Evolutionary conservation across 331 rosid species (phyloP).

Genomic region (Ulmus americana): DNA sequence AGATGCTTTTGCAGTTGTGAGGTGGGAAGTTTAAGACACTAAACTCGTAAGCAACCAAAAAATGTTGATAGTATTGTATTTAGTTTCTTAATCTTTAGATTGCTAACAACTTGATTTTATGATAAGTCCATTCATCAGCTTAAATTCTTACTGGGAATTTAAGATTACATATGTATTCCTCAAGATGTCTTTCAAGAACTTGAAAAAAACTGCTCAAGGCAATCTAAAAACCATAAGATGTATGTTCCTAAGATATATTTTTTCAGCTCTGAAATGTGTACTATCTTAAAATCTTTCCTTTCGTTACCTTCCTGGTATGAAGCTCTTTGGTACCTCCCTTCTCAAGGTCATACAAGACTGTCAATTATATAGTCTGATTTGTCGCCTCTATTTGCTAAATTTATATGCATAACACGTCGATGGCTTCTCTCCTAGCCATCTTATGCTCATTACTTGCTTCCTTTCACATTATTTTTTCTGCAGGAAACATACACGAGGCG

Average conservation of each 20-base stretch:
- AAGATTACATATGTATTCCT: background rate
- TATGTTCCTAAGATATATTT: background rate
- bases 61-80: background rate
- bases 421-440: constrained; percentile 10
- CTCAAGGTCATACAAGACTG: constrained; percentile 1
- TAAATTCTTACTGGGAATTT: background rate
- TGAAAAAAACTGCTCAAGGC: background rate
- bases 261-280: background rate
- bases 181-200: background rate
- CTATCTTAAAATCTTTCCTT: background rate
- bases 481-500: constrained; percentile 91
- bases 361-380: constrained; percentile 10
- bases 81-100: background rate
- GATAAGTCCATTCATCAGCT: background rate
- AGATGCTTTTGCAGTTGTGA: background rate
- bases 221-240: background rate
- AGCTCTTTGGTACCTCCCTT: background rate
- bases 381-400: constrained; percentile 2
- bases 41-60: background rate
- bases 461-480: constrained; percentile 3
- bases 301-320: background rate
- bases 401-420: background rate
- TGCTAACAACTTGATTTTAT: background rate
- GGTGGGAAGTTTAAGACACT: no score
- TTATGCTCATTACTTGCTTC: constrained; percentile 25